These are phyloP conservation scores for Emergomyces orientalis DNA, from an alignment of 2,329 filamentous ascomycete species.

Conservation along the genomic window DNA sequence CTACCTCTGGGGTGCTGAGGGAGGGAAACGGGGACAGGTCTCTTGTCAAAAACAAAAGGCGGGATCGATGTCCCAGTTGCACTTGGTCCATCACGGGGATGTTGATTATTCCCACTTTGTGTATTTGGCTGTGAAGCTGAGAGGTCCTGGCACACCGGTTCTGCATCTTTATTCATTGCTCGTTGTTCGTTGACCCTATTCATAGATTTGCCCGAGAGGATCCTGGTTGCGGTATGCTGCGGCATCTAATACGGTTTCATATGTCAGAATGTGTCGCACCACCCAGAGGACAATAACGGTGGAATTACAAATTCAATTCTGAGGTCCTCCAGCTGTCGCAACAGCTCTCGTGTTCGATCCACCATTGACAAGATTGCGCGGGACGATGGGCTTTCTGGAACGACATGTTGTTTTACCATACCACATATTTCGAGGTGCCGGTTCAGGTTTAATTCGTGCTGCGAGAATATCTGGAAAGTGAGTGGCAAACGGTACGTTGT, in stretches of 20 bases:
- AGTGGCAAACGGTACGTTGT: conserved; percentile 10
- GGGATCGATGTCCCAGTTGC: conserved; percentile 5
- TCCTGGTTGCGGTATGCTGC: conserved; percentile 12
- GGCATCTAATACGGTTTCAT: conserved; percentile 16
- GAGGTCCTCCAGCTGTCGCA: conserved; percentile 29
- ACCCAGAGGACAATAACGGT: neutral
- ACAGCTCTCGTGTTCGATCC: conserved; percentile 31
- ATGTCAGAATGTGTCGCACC: neutral
- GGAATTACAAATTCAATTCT: conserved; percentile 29
- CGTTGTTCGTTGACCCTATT: conserved; percentile 14
- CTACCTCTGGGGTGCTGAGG: conserved; percentile 11
- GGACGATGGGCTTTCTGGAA: conserved; percentile 22
- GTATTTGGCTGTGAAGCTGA: neutral
- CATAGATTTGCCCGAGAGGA: conserved; percentile 10
- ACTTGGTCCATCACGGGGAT: neutral
- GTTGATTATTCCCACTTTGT: neutral
- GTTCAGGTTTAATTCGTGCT: conserved; percentile 33
- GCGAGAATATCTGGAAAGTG: conserved; percentile 30
- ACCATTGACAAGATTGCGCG: conserved; percentile 30
- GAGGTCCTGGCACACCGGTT: neutral
- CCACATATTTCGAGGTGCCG: conserved; percentile 33
- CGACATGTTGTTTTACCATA: conserved; percentile 26
- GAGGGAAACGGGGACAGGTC: conserved; percentile 14
- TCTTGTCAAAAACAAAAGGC: conserved; percentile 15
- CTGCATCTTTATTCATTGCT: conserved; percentile 4